Percentiles rank a stretch among this genome's conserved stretches.
Evolutionary conservation across 1,284 basidiomycete genomes (phyloP).

Genomic region (Ceratobasidium sp.): DNA sequence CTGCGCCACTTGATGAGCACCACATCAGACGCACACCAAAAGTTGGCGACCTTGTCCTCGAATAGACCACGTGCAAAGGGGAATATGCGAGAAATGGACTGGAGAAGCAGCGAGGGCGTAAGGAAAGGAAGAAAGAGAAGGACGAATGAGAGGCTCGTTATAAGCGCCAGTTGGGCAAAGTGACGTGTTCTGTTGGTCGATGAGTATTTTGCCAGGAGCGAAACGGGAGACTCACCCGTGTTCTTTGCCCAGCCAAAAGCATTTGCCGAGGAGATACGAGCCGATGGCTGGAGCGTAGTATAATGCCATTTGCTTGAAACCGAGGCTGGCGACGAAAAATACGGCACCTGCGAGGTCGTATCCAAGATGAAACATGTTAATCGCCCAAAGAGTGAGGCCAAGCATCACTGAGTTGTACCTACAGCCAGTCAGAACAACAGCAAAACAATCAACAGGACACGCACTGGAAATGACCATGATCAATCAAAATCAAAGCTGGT

Average conservation of each 20-base stretch:
- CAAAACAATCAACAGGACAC: conserved; percentile 15
- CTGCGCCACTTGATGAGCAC: conserved; percentile 75
- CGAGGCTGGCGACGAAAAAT: conserved; percentile 81
- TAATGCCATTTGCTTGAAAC: conserved; percentile 95
- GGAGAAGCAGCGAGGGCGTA: conserved; percentile 60
- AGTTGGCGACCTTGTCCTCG: conserved; percentile 96
- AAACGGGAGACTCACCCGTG: conserved; percentile 63
- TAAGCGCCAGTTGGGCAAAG: conserved; percentile 55
- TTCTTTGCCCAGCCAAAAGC: conserved; percentile 67
- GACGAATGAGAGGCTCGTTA: conserved; percentile 66
- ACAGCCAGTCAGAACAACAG: neutral
- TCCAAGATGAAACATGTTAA: conserved; percentile 71
- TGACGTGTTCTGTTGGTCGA: conserved; percentile 20
- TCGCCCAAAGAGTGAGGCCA: conserved; percentile 73
- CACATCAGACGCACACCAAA: conserved; percentile 94
- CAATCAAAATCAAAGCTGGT: conserved; percentile 82
- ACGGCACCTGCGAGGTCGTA: conserved; percentile 78
- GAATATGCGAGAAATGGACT: conserved; percentile 83
- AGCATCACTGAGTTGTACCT: conserved; percentile 85
- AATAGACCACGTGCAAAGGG: conserved; percentile 90
- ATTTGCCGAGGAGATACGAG: conserved; percentile 83
- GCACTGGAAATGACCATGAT: conserved; percentile 93
- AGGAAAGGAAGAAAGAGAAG: conserved; percentile 79
- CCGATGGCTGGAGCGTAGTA: conserved; percentile 93
- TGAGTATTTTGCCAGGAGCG: neutral